Evolutionary conservation across 169 alveolate genomes (phyloP), one percentile per base, ranked within the genome.

Genomic region (Plasmodium malariae): DNA sequence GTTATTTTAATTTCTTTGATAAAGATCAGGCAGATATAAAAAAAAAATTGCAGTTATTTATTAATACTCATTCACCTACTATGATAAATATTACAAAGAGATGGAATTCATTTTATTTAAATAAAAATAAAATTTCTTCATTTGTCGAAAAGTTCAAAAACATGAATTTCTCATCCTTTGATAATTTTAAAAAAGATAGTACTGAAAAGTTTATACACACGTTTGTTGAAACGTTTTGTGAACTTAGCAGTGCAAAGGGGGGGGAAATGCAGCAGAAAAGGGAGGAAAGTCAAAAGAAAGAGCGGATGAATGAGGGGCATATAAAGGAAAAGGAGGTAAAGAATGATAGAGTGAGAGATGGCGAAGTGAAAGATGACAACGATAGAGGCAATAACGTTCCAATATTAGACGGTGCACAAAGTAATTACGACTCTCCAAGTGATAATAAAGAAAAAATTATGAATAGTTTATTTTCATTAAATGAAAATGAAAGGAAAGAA

Each of bases 31-130:
- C 80, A 83, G 73, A 83, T 49, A 54, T 65, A 6, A 83, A 83
- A 83, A 67, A 49, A 28, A 83, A 83, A 37, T 45, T 83, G 40
- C 71, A 83, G 43, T 59, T 83, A 49, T 83, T 83, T 67, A 68
- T 83, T 34, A 68, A 59, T 37, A 83, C 91, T 5, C 91, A 83
- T 26, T 83, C 91, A 12, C 85, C 91, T n/a, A 68, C 91, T 43
- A 68, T 83, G 80, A 54, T 83, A 36, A 83, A 83, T 67, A 49
- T 68, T 6, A 67, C 85, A 54, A 40, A 83, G 36, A 65, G 34
- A 7, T 83, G 85, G 91, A 83, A 83, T 43, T 37, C 68, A 26
- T 83, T 83, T 68, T 83, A 68, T 57, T 19, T 67, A 26, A 83
- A 83, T 62, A 83, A 83, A 34, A 68, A 43, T 60, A 83, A 67